These are phyloP conservation scores for Aspergillus leporis DNA, from an alignment of 495 filamentous ascomycete genomes.

Conservation along the genomic window DNA sequence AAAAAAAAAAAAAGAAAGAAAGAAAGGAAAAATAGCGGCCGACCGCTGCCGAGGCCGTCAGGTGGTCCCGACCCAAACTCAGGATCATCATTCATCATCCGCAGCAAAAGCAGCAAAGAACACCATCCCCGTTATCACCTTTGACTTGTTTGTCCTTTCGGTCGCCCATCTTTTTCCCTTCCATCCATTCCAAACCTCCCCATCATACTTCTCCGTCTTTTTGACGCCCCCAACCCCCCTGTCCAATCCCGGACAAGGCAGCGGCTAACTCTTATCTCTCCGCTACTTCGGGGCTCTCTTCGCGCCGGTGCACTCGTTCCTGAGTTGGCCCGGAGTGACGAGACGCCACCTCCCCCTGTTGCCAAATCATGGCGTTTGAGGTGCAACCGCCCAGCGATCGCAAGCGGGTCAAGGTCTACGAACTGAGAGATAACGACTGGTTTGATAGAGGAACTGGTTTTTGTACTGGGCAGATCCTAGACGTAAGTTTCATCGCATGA, in stretches of 20 bases:
- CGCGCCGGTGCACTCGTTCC: constrained; percentile 40
- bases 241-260: constrained; percentile 15
- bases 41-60: constrained; percentile 33
- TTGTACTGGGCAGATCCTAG: constrained; percentile 75
- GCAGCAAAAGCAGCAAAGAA: constrained; percentile 14
- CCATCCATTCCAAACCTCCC: constrained; percentile 2
- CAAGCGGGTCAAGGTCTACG: constrained; percentile 99
- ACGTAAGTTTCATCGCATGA: constrained; percentile 59
- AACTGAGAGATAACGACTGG: constrained; percentile 98
- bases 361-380: constrained; percentile 77
- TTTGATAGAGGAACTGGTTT: constrained; percentile 97
- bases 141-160: not conserved
- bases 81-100: constrained; percentile 22
- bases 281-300: constrained; percentile 30
- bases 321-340: constrained; percentile 47
- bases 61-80: constrained; percentile 29
- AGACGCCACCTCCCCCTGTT: constrained; percentile 36
- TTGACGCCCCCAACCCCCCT: constrained; percentile 5
- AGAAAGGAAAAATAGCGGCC: constrained; percentile 19
- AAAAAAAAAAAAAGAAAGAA: constrained; percentile 2
- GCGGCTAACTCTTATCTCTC: constrained; percentile 18
- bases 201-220: constrained; percentile 8
- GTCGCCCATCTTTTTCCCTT: constrained; percentile 5
- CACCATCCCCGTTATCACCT: constrained; percentile 9
- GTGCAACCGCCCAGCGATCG: constrained; percentile 80